A percentile compares a stretch with the other conserved stretches of the same genome.
Evolutionary conservation across 768 basidiomycete species (phyloP).

Genomic region (Mycena sanguinolenta): DNA sequence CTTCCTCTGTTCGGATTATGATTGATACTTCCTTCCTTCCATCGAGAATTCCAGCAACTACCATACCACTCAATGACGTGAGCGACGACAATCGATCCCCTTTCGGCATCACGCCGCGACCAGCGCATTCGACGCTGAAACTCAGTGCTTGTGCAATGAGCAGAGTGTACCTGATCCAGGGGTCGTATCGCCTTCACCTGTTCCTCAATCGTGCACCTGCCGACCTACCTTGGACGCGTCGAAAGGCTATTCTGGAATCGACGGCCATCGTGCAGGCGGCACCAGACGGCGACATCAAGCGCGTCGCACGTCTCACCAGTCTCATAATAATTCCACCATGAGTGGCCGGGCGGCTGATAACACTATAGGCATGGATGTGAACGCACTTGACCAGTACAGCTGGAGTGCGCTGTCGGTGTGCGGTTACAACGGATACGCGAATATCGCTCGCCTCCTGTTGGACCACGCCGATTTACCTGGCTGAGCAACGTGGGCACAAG

Average conservation of each 20-base stretch:
- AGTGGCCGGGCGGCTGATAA: no score
- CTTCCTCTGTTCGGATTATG: no score
- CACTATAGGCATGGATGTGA: constrained; percentile 24
- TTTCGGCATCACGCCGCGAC: no score
- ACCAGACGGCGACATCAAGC: constrained; percentile 35
- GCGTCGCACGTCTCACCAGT: constrained; percentile 29
- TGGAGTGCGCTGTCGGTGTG: constrained; percentile 38
- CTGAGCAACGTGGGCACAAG: constrained; percentile 34
- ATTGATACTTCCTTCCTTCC: no score
- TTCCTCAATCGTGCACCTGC: not conserved
- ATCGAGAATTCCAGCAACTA: no score
- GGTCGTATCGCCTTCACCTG: no score
- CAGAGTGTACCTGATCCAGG: constrained; percentile 14
- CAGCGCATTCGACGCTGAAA: constrained; percentile 27
- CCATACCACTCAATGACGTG: no score
- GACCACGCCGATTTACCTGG: constrained; percentile 33
- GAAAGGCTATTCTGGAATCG: constrained; percentile 33
- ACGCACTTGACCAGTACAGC: constrained; percentile 28
- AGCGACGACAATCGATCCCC: no score
- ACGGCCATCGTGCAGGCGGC: constrained; percentile 38
- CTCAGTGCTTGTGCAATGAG: constrained; percentile 12
- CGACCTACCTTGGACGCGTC: constrained; percentile 32
- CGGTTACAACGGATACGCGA: constrained; percentile 33
- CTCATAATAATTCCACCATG: no score
- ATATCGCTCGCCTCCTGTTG: constrained; percentile 36